phyloP scores from a whole-genome alignment of 1,284 basidiomycete genomes.

The Tranzscheliella williamsii region DNA sequence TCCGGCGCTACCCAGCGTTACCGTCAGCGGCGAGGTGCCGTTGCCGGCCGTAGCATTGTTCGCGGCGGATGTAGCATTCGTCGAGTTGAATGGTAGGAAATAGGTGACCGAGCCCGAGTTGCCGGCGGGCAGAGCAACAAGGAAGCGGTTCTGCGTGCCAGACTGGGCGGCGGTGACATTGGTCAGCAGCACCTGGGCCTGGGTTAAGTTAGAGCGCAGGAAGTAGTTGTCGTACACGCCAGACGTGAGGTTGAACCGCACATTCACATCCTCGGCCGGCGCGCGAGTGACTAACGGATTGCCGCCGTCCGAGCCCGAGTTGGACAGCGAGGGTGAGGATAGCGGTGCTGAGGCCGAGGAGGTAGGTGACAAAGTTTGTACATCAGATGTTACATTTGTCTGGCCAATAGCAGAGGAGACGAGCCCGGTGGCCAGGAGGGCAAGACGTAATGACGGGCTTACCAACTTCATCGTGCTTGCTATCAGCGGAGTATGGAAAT shows the following conservation, averaged over 20 bases:
- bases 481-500: too few relatives aligned
- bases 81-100: slow-evolving; percentile 11
- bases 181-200: slow-evolving; percentile 63
- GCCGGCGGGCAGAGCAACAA: slow-evolving; percentile 64
- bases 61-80: not conserved
- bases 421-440: not conserved
- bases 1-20: slow-evolving; percentile 55
- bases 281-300: slow-evolving; percentile 23
- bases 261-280: slow-evolving; percentile 14
- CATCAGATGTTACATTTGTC: not conserved
- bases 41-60: not conserved
- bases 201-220: slow-evolving; percentile 62
- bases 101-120: slow-evolving; percentile 56
- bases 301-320: not conserved
- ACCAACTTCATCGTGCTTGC: too few relatives aligned
- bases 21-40: slow-evolving; percentile 22
- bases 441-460: too few relatives aligned
- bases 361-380: not conserved
- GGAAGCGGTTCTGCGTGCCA: slow-evolving; percentile 58
- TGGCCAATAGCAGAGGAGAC: not conserved
- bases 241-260: slow-evolving; percentile 23
- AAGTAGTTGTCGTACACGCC: slow-evolving; percentile 63
- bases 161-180: slow-evolving; percentile 51
- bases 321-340: not conserved
- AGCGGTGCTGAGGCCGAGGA: not conserved